Evolutionary conservation across 495 filamentous ascomycete species (phyloP).

Genomic region (Glutinoglossum americanum): DNA sequence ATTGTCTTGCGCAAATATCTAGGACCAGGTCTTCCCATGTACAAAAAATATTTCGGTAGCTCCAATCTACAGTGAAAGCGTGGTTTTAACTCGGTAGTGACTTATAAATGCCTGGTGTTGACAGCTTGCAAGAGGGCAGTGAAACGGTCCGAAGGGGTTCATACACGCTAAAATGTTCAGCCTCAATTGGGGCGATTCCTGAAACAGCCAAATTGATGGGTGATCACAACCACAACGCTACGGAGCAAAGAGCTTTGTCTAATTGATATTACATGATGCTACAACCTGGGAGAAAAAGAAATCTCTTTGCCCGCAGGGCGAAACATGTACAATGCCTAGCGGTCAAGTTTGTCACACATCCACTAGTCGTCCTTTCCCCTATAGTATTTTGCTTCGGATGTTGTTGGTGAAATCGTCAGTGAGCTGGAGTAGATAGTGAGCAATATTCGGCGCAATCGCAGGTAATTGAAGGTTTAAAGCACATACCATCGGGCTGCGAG

Average conservation of each 20-base stretch:
- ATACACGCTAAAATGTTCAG: not conserved
- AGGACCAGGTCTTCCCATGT: not conserved
- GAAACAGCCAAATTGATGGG: too few relatives aligned
- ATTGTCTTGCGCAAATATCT: not conserved
- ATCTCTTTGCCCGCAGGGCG: not conserved
- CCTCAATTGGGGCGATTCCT: not conserved
- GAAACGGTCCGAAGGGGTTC: too few relatives aligned
- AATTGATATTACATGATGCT: not conserved
- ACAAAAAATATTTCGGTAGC: not conserved
- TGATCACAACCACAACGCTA: not conserved
- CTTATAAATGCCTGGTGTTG: too few relatives aligned
- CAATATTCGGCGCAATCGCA: too few relatives aligned
- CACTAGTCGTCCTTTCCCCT: not conserved
- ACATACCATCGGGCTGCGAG: constrained; percentile 8
- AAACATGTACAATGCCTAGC: not conserved
- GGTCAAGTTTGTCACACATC: not conserved
- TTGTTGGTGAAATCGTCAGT: constrained; percentile 8
- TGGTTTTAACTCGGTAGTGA: too few relatives aligned
- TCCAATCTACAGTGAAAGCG: not conserved
- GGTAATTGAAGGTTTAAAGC: not conserved
- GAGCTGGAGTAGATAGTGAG: constrained; percentile 11
- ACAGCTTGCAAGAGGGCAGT: too few relatives aligned
- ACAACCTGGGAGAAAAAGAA: not conserved
- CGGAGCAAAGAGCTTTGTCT: not conserved
- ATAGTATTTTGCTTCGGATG: not conserved